Conservation (phyloP, 768 basidiomycete species). For the Sporobolomyces roseus region DNA sequence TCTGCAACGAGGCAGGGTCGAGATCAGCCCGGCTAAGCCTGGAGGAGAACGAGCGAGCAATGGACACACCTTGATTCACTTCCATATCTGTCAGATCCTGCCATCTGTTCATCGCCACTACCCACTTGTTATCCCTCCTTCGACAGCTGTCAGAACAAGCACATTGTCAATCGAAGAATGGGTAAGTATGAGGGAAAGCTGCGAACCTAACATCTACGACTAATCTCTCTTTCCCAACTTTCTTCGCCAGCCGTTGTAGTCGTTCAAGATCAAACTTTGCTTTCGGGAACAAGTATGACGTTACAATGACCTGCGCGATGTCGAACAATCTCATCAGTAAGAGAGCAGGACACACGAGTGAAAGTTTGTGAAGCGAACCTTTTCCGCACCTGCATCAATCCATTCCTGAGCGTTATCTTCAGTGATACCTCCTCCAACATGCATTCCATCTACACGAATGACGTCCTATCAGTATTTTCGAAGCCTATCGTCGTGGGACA, state of each 20-base stretch:
- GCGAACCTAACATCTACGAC: constrained; percentile 98
- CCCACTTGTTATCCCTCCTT: constrained; percentile 68
- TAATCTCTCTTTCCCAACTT: constrained; percentile 75
- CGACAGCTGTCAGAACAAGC: constrained; percentile 64
- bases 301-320: constrained; percentile 81
- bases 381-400: constrained; percentile 83
- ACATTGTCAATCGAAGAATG: no score
- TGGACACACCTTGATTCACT: constrained; percentile 65
- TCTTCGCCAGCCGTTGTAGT: constrained; percentile 60
- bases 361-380: constrained; percentile 55
- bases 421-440: constrained; percentile 90
- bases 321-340: background rate
- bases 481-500: constrained; percentile 8
- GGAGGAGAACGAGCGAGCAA: background rate
- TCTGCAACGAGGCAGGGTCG: constrained; percentile 56
- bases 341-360: background rate
- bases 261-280: constrained; percentile 71
- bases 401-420: constrained; percentile 73
- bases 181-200: background rate
- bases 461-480: background rate
- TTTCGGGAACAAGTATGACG: constrained; percentile 87
- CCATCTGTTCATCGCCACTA: constrained; percentile 99
- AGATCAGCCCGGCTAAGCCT: background rate
- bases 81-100: constrained; percentile 92
- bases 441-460: constrained; percentile 62